Base-by-base conservation (phyloP, 2,329 filamentous ascomycete genomes). In the Macrophomina phaseolina region DNA sequence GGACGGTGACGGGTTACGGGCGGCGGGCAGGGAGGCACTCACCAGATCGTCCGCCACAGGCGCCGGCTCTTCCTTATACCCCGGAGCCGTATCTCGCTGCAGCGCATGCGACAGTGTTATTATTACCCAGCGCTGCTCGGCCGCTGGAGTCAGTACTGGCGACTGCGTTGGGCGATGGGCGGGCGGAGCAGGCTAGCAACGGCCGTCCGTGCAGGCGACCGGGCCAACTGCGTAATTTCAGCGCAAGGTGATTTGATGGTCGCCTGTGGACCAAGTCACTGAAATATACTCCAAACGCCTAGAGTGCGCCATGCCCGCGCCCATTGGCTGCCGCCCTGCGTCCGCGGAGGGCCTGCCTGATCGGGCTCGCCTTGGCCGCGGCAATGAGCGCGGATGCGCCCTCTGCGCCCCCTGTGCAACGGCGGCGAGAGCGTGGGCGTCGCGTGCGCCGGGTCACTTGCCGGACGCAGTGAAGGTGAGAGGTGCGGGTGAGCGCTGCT, bases 51-150 rank as follows among this genome's bases (percentile, higher is more conserved):
- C 77, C 77, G 77, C 77, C 77, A 76, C 77, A 77, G 78, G 77
- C 76, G 76, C 78, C 76, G 77, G 75, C 73, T 78, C 77, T 79
- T 79, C 77, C 77, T 80, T 79, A 79, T 80, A 79, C 75, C 76
- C 78, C 71, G 76, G 76, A 73, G 69, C 42, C 58, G 58, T 77
- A 75, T 80, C 77, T 74, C 53, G 68, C 53, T 67, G 69, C 58
- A 62, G 45, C 45, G 58, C 58, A 62, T 62, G 58, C 75, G 78
- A 80, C 78, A 77, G 77, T 77, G 76, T 78, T 75, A 72, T 79
- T 71, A 76, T 78, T 74, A 74, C 76, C 23, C 71, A 72, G 71
- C 68, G 67, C 70, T 72, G 64, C 64, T 56, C 58, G 52, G 53
- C 55, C 58, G 55, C 56, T 64, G 66, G 62, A 66, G 67, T 67